Conservation (phyloP, 805 yeast species). For the Candida maesae region DNA sequence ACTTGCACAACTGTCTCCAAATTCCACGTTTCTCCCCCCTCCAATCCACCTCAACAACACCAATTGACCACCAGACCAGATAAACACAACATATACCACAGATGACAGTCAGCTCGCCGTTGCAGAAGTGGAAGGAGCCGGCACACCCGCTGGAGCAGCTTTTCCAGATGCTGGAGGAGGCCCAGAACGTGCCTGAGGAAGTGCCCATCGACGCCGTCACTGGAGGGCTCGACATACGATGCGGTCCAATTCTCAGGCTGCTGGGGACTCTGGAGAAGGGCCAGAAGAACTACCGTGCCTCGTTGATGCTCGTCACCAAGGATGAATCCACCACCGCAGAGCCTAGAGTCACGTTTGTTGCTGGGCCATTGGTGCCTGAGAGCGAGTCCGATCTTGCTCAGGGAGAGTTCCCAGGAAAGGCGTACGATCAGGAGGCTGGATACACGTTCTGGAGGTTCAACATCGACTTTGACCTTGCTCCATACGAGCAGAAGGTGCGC, state of each 20-base stretch:
- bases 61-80: no score
- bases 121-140: conserved; percentile 12
- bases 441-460: conserved; percentile 64
- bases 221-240: conserved; percentile 41
- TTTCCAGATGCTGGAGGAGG: conserved; percentile 7
- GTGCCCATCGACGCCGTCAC: conserved; percentile 10
- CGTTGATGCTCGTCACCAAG: conserved; percentile 58
- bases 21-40: no score
- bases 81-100: no score
- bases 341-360: conserved; percentile 24
- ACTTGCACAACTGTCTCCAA: no score
- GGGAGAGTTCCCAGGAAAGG: conserved; percentile 46
- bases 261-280: conserved; percentile 57
- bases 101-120: conserved; percentile 1
- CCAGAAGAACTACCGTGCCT: conserved; percentile 55
- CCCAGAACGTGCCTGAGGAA: conserved; percentile 11
- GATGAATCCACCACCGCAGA: conserved; percentile 33
- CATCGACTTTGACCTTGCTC: conserved; percentile 45
- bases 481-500: conserved; percentile 55
- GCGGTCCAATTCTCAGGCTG: conserved; percentile 78
- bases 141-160: conserved; percentile 12
- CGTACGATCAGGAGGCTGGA: conserved; percentile 42
- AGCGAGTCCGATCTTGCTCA: conserved; percentile 10
- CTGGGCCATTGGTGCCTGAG: conserved; percentile 28
- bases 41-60: no score